Base-by-base conservation (phyloP, 176 grass and related monocot genomes). In the Melocanna baccifera region DNA sequence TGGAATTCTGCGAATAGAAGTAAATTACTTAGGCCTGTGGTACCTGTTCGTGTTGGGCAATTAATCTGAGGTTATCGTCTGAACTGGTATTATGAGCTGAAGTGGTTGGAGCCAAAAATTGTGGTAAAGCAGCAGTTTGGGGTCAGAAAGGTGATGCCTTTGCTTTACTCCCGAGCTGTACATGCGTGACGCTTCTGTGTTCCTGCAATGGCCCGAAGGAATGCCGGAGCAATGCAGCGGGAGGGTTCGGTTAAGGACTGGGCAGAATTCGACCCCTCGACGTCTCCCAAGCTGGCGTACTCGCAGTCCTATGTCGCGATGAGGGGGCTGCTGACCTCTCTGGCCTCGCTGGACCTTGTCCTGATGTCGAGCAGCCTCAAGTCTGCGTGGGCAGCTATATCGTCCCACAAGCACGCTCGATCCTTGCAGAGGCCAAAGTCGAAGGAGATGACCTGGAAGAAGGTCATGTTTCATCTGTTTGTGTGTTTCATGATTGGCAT, bases 191-290 rank as follows among this genome's bases (percentile, higher is more conserved):
- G 26, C 51, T 55, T 50, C 46, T 69, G 68, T 30, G 68, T 47
- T 74, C 62, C 75, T 91, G 43, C 82, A 80, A 98, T 98, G 96
- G 92, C 91, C 63, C 83, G 96, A 90, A 95, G 96, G 89, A 98
- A 79, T 88, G 80, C 87, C 4, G 82, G 78, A 57, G 16, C 57
- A 88, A 88, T 90, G 86, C 91, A 85, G 93, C 74, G 93, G 59
- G 96, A 93, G 59, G 95, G 88, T 42, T 94, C 87, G 5, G 86
- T 81, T 45, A 94, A 94, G 73, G 83, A 89, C 46, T 92, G 91
- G 80, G 62, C 91, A 67, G 93, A 92, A 86, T 88, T 78, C 37
- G 96, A 98, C 34, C 74, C 87, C 69, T 87, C 86, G 20, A 81
- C 89, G 39, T 98, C 91, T 32, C 89, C 93, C 69, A 98, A 98